Conservation (phyloP, 164 flowering plant genomes). For the Echeveria elegans region DNA sequence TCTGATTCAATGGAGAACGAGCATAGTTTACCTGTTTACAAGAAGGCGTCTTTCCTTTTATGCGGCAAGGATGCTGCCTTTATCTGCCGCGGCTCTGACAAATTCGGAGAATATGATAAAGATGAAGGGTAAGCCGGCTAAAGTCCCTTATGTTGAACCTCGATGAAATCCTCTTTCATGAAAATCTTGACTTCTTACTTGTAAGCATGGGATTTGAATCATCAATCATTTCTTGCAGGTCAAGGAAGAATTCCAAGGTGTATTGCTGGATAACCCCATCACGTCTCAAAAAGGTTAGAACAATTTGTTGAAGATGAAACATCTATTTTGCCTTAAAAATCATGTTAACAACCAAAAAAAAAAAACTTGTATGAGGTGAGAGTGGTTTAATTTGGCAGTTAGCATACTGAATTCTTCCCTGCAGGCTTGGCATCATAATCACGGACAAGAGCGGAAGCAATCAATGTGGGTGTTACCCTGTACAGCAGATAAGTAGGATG, state of each 20-base stretch:
- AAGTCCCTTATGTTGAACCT: neutral
- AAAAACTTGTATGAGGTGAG: too few relatives aligned
- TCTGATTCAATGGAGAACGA: constrained; percentile 21
- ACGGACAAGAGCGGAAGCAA: constrained; percentile 20
- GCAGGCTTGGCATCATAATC: constrained; percentile 40
- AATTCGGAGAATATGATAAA: constrained; percentile 15
- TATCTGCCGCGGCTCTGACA: constrained; percentile 25
- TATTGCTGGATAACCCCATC: constrained; percentile 51
- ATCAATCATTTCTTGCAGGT: constrained; percentile 22
- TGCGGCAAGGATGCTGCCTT: constrained; percentile 27
- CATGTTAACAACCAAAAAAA: too few relatives aligned
- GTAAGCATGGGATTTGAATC: neutral
- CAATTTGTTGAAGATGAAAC: neutral
- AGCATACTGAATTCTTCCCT: constrained; percentile 1
- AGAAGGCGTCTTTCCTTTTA: constrained; percentile 22
- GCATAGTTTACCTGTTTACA: constrained; percentile 25
- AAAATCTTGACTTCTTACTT: neutral
- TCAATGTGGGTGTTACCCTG: constrained; percentile 40
- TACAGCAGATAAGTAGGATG: constrained; percentile 20
- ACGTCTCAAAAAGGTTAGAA: constrained; percentile 33
- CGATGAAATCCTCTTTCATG: neutral
- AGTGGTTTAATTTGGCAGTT: too few relatives aligned
- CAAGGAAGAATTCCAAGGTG: constrained; percentile 24
- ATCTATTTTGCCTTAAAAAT: too few relatives aligned
- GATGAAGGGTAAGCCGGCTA: constrained; percentile 22